These are phyloP conservation scores for Talaromyces sp. DNA, from an alignment of 2,329 filamentous ascomycete genomes.

Conservation along the genomic window DNA sequence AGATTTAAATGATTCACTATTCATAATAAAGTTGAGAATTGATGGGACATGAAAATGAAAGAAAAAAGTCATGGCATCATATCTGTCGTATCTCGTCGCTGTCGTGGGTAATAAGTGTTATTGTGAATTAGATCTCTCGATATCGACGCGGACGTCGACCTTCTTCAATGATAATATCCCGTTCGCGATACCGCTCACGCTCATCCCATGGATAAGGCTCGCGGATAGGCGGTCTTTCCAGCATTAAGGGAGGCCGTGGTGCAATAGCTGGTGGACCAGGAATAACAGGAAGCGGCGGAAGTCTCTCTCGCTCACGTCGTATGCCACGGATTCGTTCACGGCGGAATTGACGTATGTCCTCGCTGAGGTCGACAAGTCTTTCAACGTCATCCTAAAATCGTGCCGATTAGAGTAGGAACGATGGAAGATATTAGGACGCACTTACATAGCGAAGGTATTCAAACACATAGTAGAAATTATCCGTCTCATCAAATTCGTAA, in stretches of 20 bases:
- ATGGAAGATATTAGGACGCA: conserved; percentile 21
- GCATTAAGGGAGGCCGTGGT: conserved; percentile 17
- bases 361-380: conserved; percentile 73
- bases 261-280: conserved; percentile 16
- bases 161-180: conserved; percentile 12
- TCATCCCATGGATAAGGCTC: conserved; percentile 8
- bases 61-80: not conserved
- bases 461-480: conserved; percentile 86
- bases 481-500: conserved; percentile 87
- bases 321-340: conserved; percentile 56
- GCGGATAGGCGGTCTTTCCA: conserved; percentile 2
- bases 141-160: conserved; percentile 8
- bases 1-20: not conserved
- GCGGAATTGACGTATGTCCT: conserved; percentile 68
- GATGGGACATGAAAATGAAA: not conserved
- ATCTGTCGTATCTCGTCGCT: not conserved
- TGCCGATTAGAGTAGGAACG: not conserved
- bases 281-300: conserved; percentile 20
- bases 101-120: not conserved
- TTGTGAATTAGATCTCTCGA: conserved; percentile 11
- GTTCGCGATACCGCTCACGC: conserved; percentile 11
- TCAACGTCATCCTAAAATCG: conserved; percentile 76
- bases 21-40: not conserved
- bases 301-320: conserved; percentile 41
- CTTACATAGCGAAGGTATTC: conserved; percentile 83